A percentile compares a stretch with the other conserved stretches of the same genome.
Evolutionary conservation across 805 yeast genomes (phyloP).

Genomic region (Candida patagonica): DNA sequence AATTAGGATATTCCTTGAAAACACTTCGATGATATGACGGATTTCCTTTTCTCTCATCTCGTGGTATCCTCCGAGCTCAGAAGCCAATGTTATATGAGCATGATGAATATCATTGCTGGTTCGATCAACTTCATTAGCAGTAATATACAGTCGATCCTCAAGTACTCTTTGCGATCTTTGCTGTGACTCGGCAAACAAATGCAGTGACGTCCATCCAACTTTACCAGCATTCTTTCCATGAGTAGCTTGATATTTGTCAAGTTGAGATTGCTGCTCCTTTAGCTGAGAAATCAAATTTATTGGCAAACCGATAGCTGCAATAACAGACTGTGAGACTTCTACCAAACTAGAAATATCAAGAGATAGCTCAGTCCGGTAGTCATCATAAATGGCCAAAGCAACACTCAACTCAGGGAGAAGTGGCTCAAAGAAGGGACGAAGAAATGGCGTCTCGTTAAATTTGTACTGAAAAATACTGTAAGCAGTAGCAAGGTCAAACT

Average conservation of each 20-base stretch:
- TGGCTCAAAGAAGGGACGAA: constrained; percentile 3
- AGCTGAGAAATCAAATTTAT: constrained; percentile 20
- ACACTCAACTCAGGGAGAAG: constrained; percentile 7
- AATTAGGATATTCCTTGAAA: constrained; percentile 15
- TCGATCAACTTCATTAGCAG: constrained; percentile 22
- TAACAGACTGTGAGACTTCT: constrained; percentile 16
- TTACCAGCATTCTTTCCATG: constrained; percentile 18
- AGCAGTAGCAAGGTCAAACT: constrained; percentile 15
- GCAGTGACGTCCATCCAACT: constrained; percentile 24
- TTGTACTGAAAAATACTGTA: constrained; percentile 11
- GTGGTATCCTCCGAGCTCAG: constrained; percentile 32
- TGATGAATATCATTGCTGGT: constrained; percentile 25
- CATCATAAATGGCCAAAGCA: constrained; percentile 5
- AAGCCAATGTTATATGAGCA: constrained; percentile 30
- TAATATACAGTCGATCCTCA: constrained; percentile 22
- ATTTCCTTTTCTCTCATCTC: constrained; percentile 27
- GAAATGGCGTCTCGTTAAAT: constrained; percentile 9
- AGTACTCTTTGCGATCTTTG: constrained; percentile 23
- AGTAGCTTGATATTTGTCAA: constrained; percentile 17
- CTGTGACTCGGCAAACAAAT: constrained; percentile 27
- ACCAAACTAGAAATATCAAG: constrained; percentile 3
- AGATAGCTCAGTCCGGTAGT: constrained; percentile 3
- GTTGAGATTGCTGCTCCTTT: constrained; percentile 14
- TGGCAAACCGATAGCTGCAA: constrained; percentile 23
- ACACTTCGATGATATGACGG: constrained; percentile 16